Evolutionary conservation across 345 rosid genomes (phyloP), one percentile per base, ranked within the genome.

Genomic region (Linum usitatissimum): DNA sequence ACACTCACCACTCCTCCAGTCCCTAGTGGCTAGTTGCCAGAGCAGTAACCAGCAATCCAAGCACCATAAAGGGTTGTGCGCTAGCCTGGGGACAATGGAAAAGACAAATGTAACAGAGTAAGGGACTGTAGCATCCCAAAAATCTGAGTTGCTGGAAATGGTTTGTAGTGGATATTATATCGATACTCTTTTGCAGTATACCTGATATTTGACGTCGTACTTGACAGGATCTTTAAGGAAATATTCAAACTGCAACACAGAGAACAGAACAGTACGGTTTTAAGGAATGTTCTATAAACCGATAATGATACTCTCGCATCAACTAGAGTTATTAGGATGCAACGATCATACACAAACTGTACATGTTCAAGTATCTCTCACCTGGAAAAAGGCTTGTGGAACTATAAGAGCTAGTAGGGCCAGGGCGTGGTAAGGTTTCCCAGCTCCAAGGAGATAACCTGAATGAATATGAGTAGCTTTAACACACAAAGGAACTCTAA

Each of bases 121-220:
- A 23, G 28, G 28, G 28, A 23, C 28, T 23, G 28, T 23, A 23
- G 28, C 2, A 23, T 23, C 28, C 28, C 28, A 23, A 23, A 23
- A 23, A 23, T 23, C 28, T 23, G 28, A 23, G 28, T 23, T 23
- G 28, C 28, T 23, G 1, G 28, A 23, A 23, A 23, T n/a, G n/a
- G n/a, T n/a, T n/a, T n/a, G n/a, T n/a, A n/a, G n/a, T n/a, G n/a
- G n/a, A n/a, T n/a, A n/a, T n/a, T n/a, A n/a, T n/a, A n/a, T 23
- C 28, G 28, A 2, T 23, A 23, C 2, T 23, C 28, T 23, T 23
- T 23, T 23, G 28, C 28, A 23, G 28, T 23, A 23, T 71, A 89
- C 97, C 96, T 93, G 99, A 75, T 89, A 89, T 76, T 84, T 93
- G 39, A 93, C 99, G 61, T 93, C 99, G 60, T 87, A 86, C 77